A percentile compares a stretch with the other conserved stretches of the same genome.
Evolutionary conservation across 768 basidiomycete genomes (phyloP).

Genomic region (Naganishia antarctica): DNA sequence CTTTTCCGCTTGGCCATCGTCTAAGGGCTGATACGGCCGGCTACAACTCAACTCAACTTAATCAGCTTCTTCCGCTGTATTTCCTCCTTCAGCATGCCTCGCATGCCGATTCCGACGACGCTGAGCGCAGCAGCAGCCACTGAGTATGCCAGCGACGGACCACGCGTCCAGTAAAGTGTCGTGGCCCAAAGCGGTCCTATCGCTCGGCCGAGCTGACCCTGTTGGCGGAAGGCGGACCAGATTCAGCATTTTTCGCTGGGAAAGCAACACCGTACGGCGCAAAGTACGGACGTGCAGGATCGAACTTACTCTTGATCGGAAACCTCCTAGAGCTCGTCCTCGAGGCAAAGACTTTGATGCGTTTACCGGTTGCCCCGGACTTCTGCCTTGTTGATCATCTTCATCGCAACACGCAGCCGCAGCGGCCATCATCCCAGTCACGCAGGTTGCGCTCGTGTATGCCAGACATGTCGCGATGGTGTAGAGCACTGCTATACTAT

Average conservation of each 20-base stretch:
- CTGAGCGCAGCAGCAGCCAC: conserved; percentile 32
- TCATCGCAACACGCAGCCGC: conserved; percentile 90
- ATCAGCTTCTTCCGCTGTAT: conserved; percentile 8
- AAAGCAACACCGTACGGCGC: neutral
- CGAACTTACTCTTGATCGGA: conserved; percentile 59
- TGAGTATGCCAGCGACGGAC: conserved; percentile 46
- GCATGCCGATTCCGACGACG: conserved; percentile 27
- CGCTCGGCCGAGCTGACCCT: conserved; percentile 91
- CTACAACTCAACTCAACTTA: conserved; percentile 15
- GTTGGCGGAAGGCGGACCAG: conserved; percentile 31
- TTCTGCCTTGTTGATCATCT: conserved; percentile 45
- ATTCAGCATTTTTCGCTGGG: neutral
- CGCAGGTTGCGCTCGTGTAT: conserved; percentile 91
- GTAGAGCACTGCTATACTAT: conserved; percentile 51
- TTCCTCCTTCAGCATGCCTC: conserved; percentile 28
- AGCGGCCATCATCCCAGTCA: conserved; percentile 83
- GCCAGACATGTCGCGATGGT: conserved; percentile 78
- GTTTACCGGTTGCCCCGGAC: conserved; percentile 55
- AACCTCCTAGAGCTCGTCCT: conserved; percentile 75
- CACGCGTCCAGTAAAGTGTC: conserved; percentile 45
- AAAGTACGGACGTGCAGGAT: too few relatives aligned
- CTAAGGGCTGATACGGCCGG: too few relatives aligned
- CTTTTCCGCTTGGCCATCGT: too few relatives aligned
- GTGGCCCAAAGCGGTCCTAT: conserved; percentile 83
- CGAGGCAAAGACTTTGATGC: conserved; percentile 66